These are phyloP conservation scores for Fusarium setosum DNA, from an alignment of 2,329 filamentous ascomycete genomes.

Conservation along the genomic window DNA sequence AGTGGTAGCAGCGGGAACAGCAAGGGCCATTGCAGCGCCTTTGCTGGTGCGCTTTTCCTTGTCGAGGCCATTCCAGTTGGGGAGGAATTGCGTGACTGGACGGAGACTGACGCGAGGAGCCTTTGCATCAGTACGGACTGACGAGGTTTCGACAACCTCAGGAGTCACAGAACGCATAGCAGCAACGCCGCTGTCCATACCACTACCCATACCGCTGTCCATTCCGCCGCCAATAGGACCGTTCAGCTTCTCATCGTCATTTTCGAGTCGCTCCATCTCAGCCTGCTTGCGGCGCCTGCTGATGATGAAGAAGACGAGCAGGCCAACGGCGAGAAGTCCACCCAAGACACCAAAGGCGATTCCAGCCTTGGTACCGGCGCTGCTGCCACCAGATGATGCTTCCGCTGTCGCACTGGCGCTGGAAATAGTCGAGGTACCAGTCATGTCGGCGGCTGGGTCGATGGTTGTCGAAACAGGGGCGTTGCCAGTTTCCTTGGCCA, in stretches of 20 bases:
- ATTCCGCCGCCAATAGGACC: conserved; percentile 49
- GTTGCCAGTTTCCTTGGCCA: conserved; percentile 47
- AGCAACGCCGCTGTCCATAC: conserved; percentile 1
- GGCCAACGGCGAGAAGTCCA: conserved; percentile 72
- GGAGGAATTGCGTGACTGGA: conserved; percentile 85
- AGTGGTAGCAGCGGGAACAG: conserved; percentile 43
- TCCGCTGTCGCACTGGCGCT: conserved; percentile 37
- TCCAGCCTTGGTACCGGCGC: conserved; percentile 74
- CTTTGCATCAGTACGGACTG: conserved; percentile 55
- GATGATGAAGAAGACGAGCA: conserved; percentile 78
- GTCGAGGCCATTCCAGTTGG: conserved; percentile 64
- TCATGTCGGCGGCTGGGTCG: conserved; percentile 23
- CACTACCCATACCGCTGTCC: neutral
- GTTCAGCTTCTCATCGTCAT: conserved; percentile 75
- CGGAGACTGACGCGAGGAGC: conserved; percentile 88
- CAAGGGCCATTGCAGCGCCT: conserved; percentile 55
- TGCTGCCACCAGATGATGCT: conserved; percentile 38
- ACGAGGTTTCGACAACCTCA: conserved; percentile 24
- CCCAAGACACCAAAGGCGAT: conserved; percentile 85
- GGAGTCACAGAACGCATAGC: conserved; percentile 20
- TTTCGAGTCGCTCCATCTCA: conserved; percentile 56
- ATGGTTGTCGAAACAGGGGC: conserved; percentile 19
- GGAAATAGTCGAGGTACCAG: conserved; percentile 27
- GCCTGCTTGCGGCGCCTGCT: conserved; percentile 77
- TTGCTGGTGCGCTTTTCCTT: conserved; percentile 65